phyloP scores from a whole-genome alignment of 1,284 basidiomycete species.

The Microbotryum intermedium region DNA sequence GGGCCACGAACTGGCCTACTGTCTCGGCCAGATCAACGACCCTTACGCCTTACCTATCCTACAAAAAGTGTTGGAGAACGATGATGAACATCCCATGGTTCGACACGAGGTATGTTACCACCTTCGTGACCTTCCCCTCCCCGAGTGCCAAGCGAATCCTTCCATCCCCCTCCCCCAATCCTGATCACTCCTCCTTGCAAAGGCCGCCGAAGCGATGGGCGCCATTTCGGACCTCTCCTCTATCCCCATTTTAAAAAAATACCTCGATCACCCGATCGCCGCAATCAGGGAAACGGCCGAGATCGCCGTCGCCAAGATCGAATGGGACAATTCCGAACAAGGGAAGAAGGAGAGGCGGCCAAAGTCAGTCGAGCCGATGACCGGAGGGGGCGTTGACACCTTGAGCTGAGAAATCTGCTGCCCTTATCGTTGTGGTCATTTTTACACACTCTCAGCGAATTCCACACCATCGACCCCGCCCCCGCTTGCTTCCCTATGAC shows the following conservation, averaged over 20 bases:
- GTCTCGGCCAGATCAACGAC: slow-evolving; percentile 82
- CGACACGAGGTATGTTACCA: slow-evolving; percentile 71
- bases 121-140: background rate
- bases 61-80: slow-evolving; percentile 62
- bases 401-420: background rate
- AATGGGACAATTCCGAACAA: slow-evolving; percentile 67
- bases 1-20: slow-evolving; percentile 96
- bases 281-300: slow-evolving; percentile 95
- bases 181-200: background rate
- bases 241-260: slow-evolving; percentile 63
- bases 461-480: slow-evolving; percentile 90
- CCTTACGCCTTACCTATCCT: slow-evolving; percentile 67
- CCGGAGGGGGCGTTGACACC: background rate
- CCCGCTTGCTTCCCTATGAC: too few species aligned
- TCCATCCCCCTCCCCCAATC: background rate
- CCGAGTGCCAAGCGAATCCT: background rate
- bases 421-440: too few species aligned
- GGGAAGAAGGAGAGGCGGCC: slow-evolving; percentile 34
- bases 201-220: slow-evolving; percentile 97
- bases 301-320: slow-evolving; percentile 89
- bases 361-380: slow-evolving; percentile 29
- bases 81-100: slow-evolving; percentile 86
- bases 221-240: slow-evolving; percentile 70
- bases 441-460: slow-evolving; percentile 44
- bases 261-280: slow-evolving; percentile 54